Evolutionary conservation across 257 asterid species (phyloP).

Genomic region (Osmanthus fragrans): DNA sequence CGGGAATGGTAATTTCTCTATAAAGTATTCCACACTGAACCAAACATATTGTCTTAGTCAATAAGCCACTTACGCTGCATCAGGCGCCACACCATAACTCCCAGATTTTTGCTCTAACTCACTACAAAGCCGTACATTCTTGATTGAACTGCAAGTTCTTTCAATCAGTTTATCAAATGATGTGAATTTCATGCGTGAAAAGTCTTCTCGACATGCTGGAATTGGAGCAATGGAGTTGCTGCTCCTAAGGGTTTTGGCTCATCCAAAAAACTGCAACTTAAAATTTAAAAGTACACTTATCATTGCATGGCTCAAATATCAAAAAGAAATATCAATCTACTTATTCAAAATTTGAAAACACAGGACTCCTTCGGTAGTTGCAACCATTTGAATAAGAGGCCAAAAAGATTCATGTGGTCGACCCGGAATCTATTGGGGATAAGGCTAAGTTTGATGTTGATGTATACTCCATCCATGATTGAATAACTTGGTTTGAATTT

Average conservation of each 20-base stretch:
- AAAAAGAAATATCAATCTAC: constrained; percentile 10
- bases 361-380: neutral
- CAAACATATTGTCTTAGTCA: constrained; percentile 5
- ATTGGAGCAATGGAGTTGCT: constrained; percentile 57
- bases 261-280: constrained; percentile 45
- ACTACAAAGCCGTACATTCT: constrained; percentile 85
- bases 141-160: constrained; percentile 79
- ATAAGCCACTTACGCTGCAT: constrained; percentile 82
- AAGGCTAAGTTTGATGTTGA: neutral
- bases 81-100: constrained; percentile 96
- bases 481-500: constrained; percentile 3
- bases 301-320: constrained; percentile 13
- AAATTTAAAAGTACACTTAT: constrained; percentile 15
- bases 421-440: neutral
- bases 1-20: neutral
- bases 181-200: constrained; percentile 79
- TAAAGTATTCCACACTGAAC: neutral
- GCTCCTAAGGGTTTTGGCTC: constrained; percentile 46
- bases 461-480: neutral
- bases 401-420: neutral
- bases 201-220: constrained; percentile 93
- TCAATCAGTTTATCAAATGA: constrained; percentile 89
- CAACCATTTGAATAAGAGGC: neutral
- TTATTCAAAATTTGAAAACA: neutral
- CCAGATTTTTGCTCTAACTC: constrained; percentile 79